Evolutionary conservation across 345 rosid species (phyloP).

Genomic region (Balakata baccata): DNA sequence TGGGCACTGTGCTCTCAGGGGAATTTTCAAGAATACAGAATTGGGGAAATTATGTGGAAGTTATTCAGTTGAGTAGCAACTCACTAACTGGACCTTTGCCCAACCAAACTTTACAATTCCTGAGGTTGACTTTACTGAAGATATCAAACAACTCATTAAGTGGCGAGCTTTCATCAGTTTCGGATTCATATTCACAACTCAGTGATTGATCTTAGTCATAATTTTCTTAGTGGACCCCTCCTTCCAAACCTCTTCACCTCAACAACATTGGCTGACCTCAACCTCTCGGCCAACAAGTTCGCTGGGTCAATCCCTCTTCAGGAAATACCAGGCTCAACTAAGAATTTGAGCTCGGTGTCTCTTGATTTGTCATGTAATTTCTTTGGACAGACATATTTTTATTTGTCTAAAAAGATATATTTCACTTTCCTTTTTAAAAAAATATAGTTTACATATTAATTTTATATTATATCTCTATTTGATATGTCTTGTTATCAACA

Average conservation of each 20-base stretch:
- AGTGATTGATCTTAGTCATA: conserved; percentile 66
- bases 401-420: too few relatives aligned
- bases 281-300: conserved; percentile 68
- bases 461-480: too few relatives aligned
- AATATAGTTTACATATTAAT: too few relatives aligned
- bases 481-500: too few relatives aligned
- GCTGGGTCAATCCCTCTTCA: conserved; percentile 63
- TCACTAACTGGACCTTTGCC: conserved; percentile 62
- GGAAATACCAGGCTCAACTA: conserved; percentile 31
- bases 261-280: conserved; percentile 51
- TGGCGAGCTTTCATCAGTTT: conserved; percentile 58
- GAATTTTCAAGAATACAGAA: conserved; percentile 60
- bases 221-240: conserved; percentile 53
- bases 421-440: too few relatives aligned
- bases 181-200: conserved; percentile 63
- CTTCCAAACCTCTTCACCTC: conserved; percentile 60
- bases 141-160: conserved; percentile 60
- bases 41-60: conserved; percentile 83
- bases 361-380: conserved; percentile 71
- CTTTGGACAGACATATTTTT: too few relatives aligned
- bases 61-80: conserved; percentile 70
- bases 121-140: conserved; percentile 59
- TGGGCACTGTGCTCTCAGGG: conserved; percentile 75
- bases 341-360: conserved; percentile 53
- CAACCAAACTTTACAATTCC: conserved; percentile 61